phyloP scores from a whole-genome alignment of 306 rosid genomes.

The Trifolium dubium region DNA sequence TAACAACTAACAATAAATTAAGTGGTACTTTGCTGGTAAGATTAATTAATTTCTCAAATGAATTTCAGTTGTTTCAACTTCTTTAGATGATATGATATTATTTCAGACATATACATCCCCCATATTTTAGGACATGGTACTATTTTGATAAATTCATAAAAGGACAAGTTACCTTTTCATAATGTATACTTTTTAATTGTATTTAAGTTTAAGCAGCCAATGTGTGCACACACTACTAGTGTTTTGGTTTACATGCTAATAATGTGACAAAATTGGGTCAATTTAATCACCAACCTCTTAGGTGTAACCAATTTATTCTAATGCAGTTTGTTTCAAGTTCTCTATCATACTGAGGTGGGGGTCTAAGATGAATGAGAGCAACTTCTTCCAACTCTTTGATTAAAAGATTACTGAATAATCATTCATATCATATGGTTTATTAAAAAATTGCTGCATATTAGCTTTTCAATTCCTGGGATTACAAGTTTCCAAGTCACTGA shows the following conservation, averaged over 20 bases:
- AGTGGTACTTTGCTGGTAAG: constrained; percentile 45
- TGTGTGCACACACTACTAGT: neutral
- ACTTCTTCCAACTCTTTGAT: constrained; percentile 47
- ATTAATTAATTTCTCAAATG: constrained; percentile 50
- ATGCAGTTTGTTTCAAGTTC: constrained; percentile 35
- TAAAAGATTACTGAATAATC: constrained; percentile 24
- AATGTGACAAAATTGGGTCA: constrained; percentile 40
- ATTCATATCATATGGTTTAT: constrained; percentile 2
- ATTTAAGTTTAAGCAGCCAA: constrained; percentile 1
- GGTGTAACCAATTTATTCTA: constrained; percentile 46
- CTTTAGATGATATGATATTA: constrained; percentile 45
- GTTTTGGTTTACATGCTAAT: constrained; percentile 16
- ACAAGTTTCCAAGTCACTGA: constrained; percentile 24
- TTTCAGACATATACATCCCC: constrained; percentile 45
- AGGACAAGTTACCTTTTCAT: constrained; percentile 31
- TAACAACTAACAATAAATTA: constrained; percentile 47
- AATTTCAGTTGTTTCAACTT: constrained; percentile 48
- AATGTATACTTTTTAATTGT: constrained; percentile 31
- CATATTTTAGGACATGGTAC: constrained; percentile 44
- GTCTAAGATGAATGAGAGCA: constrained; percentile 40
- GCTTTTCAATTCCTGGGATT: neutral
- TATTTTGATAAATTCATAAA: constrained; percentile 38
- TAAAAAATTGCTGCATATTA: neutral
- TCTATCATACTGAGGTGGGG: constrained; percentile 43
- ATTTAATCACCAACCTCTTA: constrained; percentile 48